Evolutionary conservation across 2,329 filamentous ascomycete species (phyloP), one percentile per base, ranked within the genome.

Genomic region (Beauveria varroae): DNA sequence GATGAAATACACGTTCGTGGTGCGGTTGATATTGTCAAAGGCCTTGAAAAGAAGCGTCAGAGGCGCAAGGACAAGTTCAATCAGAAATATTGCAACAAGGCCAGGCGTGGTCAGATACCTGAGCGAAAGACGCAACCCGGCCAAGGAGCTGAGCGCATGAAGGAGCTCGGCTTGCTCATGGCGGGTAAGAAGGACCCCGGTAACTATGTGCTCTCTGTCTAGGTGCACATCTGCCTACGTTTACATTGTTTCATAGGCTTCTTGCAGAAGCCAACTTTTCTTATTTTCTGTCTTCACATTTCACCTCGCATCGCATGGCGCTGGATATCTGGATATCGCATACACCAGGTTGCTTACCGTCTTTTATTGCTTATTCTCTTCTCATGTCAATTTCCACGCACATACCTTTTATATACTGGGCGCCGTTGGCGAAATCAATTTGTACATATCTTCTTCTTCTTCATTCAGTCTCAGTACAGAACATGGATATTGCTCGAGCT

Each of bases 11-110:
- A 95, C 65, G 84, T 91, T 10, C 89, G 95, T 64, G 91, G 92
- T n/a, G 93, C 95, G 41, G 96, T 99, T 67, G 95, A 98, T 74
- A 99, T 97, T 64, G 90, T 97, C 75, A 96, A 96, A 74, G 95
- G 95, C 9, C 83, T 99, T 1, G 95, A 99, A 78, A 88, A 90
- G 75, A 98, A 96, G 78, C 88, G 93, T 28, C 90, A 95, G 77
- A 87, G 95, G 65, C 89, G 95, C 67, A 92, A 89, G 76, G 93
- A 98, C 75, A 96, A 97, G 75, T 89, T 92, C 69, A 88, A 90
- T 72, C 88, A 93, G 69, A 95, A 96, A 73, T 89, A 93, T 71
- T 96, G 90, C 77, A 88, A 91, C 71, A 90, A 91, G 68, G 88
- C 87, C 62, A 86, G 87, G 65, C 92, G 91, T 70, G 83, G 83